Conservation (phyloP, 2,329 filamentous ascomycete genomes). For the Penicillium oxalicum region DNA sequence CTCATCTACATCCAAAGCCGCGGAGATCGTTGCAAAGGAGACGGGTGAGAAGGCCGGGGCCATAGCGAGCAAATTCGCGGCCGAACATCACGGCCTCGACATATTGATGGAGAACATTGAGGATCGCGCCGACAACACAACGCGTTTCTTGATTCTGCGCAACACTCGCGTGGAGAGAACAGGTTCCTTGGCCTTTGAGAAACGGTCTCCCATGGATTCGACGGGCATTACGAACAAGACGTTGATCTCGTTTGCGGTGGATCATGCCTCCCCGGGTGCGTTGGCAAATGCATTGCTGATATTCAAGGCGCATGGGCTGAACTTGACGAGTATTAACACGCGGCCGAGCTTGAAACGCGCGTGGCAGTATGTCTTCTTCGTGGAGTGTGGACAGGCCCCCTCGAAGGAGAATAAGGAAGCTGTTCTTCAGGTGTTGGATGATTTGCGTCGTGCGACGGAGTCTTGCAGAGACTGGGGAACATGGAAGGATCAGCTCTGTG, state of each 20-base stretch:
- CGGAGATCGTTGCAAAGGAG: constrained; percentile 62
- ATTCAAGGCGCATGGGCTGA: constrained; percentile 67
- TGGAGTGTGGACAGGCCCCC: constrained; percentile 68
- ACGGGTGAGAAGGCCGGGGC: constrained; percentile 61
- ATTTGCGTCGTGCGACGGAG: constrained; percentile 34
- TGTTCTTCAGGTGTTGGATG: constrained; percentile 28
- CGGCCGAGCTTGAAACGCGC: constrained; percentile 66
- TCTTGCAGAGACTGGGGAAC: constrained; percentile 37
- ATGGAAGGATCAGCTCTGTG: constrained; percentile 33
- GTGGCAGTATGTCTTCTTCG: constrained; percentile 93
- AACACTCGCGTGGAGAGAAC: constrained; percentile 29
- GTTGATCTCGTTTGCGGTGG: constrained; percentile 75
- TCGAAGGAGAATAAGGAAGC: constrained; percentile 24
- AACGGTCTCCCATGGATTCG: constrained; percentile 5
- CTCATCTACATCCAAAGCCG: constrained; percentile 77
- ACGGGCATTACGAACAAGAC: constrained; percentile 50
- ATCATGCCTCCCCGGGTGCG: constrained; percentile 71
- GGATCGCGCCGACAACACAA: constrained; percentile 43
- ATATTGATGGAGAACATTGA: constrained; percentile 53
- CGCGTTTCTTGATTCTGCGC: constrained; percentile 42
- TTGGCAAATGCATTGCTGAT: constrained; percentile 73
- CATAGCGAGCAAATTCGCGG: constrained; percentile 70
- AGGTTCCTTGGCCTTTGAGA: constrained; percentile 14
- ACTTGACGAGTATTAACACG: constrained; percentile 86
- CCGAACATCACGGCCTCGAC: constrained; percentile 60